Conservation (phyloP, 306 rosid genomes). For the Benincasa hispida region DNA sequence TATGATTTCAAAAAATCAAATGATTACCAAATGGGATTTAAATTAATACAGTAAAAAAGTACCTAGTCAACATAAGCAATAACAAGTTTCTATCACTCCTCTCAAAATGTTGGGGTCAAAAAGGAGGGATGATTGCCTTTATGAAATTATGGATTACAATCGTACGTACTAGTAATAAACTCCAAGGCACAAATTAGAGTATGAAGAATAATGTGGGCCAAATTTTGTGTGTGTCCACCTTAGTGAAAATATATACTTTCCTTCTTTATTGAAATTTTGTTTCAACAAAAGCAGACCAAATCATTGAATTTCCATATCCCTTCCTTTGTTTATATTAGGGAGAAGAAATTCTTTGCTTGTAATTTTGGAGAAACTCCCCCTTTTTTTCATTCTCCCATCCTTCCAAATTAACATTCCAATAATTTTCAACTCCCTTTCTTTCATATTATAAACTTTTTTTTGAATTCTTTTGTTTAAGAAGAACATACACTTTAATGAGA, state of each 20-base stretch:
- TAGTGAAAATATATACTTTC: conserved; percentile 18
- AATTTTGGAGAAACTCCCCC: conserved; percentile 25
- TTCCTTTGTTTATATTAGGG: not conserved
- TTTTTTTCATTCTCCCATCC: conserved; percentile 12
- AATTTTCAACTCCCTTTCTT: conserved; percentile 27
- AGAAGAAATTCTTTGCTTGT: conserved; percentile 60
- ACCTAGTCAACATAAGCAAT: too few relatives aligned
- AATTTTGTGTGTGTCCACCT: conserved; percentile 18
- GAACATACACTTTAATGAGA: too few relatives aligned
- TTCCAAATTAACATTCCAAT: conserved; percentile 48
- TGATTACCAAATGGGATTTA: too few relatives aligned
- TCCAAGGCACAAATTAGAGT: not conserved
- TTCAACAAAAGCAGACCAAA: conserved; percentile 49
- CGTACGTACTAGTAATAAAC: not conserved
- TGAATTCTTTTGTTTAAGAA: too few relatives aligned
- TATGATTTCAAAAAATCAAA: too few relatives aligned
- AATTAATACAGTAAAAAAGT: too few relatives aligned
- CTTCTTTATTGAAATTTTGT: conserved; percentile 63
- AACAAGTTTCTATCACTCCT: not conserved
- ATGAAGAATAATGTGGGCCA: not conserved
- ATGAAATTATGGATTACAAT: not conserved
- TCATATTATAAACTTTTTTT: not conserved
- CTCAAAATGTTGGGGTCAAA: not conserved
- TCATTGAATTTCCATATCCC: conserved; percentile 23
- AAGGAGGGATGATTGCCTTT: not conserved